These are phyloP conservation scores for Penicillium mononematosum DNA, from an alignment of 495 filamentous ascomycete genomes.

Conservation along the genomic window DNA sequence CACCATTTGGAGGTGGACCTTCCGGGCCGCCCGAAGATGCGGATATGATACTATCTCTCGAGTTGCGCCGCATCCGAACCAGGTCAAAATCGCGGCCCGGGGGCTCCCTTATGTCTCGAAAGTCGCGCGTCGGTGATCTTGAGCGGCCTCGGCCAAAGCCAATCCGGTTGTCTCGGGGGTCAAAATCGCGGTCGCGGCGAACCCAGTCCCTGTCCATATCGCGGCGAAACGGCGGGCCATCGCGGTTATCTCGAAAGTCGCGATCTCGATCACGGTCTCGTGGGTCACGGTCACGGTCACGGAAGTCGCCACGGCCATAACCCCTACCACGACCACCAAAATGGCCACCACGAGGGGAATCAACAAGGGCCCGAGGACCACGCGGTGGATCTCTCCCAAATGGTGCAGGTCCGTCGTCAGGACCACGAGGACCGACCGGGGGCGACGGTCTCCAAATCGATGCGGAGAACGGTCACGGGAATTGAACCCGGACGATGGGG, in stretches of 20 bases:
- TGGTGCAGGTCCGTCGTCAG: slow-evolving; percentile 40
- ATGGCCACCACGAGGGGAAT: slow-evolving; percentile 56
- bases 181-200: slow-evolving; percentile 43
- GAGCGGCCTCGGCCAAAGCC: slow-evolving; percentile 48
- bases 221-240: slow-evolving; percentile 39
- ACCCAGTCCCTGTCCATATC: slow-evolving; percentile 42
- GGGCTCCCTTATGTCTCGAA: slow-evolving; percentile 48
- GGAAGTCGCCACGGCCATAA: slow-evolving; percentile 58
- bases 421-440: slow-evolving; percentile 40
- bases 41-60: slow-evolving; percentile 62
- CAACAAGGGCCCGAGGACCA: slow-evolving; percentile 67
- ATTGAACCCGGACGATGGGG: slow-evolving; percentile 48
- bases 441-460: slow-evolving; percentile 47
- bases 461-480: slow-evolving; percentile 50
- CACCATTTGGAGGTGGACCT: slow-evolving; percentile 46
- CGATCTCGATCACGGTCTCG: slow-evolving; percentile 45
- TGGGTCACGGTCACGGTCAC: slow-evolving; percentile 56
- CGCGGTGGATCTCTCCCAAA: slow-evolving; percentile 60
- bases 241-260: slow-evolving; percentile 42
- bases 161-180: slow-evolving; percentile 39
- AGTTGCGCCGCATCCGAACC: slow-evolving; percentile 55
- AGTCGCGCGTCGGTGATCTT: slow-evolving; percentile 48
- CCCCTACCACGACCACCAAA: slow-evolving; percentile 48
- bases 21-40: slow-evolving; percentile 69
- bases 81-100: slow-evolving; percentile 41